A percentile compares a stretch with the other conserved stretches of the same genome.
phyloP scores from a whole-genome alignment of 768 basidiomycete genomes.

The Collybiopsis confluens region DNA sequence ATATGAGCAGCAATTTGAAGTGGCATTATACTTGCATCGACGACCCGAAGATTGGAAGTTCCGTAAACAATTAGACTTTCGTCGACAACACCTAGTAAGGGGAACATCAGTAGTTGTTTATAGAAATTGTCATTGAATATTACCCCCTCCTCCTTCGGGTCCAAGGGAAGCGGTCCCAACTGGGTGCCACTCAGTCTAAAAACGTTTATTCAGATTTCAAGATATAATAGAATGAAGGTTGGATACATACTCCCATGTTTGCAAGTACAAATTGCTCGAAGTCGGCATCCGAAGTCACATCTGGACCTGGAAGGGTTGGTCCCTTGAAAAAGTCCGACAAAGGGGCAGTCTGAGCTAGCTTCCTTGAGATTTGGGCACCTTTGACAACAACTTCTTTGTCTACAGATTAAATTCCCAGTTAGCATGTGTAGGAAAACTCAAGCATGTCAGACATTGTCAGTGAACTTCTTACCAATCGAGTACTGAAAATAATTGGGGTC shows the following conservation, averaged over 20 bases:
- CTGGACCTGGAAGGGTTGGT: not conserved
- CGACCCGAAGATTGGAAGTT: slow-evolving; percentile 8
- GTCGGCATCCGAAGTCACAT: not conserved
- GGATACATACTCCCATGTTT: not conserved
- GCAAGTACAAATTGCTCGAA: not conserved
- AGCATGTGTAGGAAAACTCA: not conserved
- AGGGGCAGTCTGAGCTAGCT: not conserved
- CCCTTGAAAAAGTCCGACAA: not conserved
- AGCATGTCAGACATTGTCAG: not conserved
- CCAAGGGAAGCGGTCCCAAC: slow-evolving; percentile 5
- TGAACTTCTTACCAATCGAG: slow-evolving; percentile 21
- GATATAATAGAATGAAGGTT: not conserved
- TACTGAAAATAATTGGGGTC: slow-evolving; percentile 22
- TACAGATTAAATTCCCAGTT: not conserved
- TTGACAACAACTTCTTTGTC: not conserved
- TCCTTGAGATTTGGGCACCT: not conserved
- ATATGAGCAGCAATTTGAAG: slow-evolving; percentile 8
- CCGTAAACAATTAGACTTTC: slow-evolving; percentile 24
- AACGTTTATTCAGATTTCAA: not conserved
- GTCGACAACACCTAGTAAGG: slow-evolving; percentile 32
- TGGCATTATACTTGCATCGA: slow-evolving; percentile 14
- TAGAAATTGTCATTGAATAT: not conserved
- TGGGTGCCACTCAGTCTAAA: slow-evolving; percentile 5
- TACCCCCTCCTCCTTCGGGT: slow-evolving; percentile 3
- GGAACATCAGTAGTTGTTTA: not conserved